Base-by-base conservation (phyloP, 1,139 yeast genomes). In the Candida anutae region DNA sequence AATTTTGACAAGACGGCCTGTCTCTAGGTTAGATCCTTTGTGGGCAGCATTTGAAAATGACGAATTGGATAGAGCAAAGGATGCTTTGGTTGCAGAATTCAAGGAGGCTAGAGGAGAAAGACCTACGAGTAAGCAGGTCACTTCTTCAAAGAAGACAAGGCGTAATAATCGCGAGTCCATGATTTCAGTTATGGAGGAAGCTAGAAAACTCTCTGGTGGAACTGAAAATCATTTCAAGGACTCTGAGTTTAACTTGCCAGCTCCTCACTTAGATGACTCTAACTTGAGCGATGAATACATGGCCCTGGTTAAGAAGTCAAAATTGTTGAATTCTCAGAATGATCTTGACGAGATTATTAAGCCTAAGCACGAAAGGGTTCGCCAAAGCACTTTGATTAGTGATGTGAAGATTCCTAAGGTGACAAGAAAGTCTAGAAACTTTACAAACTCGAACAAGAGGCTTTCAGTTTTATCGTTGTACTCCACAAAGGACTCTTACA, bases 361-460 rank as follows among this genome's bases (percentile, higher is more conserved):
- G 19, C 10, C 8, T 17, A 17, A 17, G 8, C 8, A 17, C 9
- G 19, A 17, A 10, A 8, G 8, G 19, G 19, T 10, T 17, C 9
- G 19, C 8, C 54, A 48, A 13, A 50, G 52, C 32, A 62, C 71
- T 1, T 49, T 64, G 23, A 62, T 79, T 28, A 70, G 81, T 10
- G 78, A 74, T 37, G 77, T 79, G 23, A 66, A 64, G 32, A 74
- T 79, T 34, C 88, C 88, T 15, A 74, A 72, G 38, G 83, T 78
- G 19, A 74, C 85, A 0, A 69, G 85, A 50, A 74, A 74, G 43
- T 77, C 84, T 3, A 66, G 74, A 44, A 63, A 72, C 34, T 77
- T 73, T 48, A 68, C 77, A 23, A 67, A 67, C 30, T 72, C 77
- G 3, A 74, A 74, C 46, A 79, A 77, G 53, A 66, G 90, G 43